Conservation (phyloP, 225 moss, liverwort and hornwort genomes). For the Marchantia paleacea region DNA sequence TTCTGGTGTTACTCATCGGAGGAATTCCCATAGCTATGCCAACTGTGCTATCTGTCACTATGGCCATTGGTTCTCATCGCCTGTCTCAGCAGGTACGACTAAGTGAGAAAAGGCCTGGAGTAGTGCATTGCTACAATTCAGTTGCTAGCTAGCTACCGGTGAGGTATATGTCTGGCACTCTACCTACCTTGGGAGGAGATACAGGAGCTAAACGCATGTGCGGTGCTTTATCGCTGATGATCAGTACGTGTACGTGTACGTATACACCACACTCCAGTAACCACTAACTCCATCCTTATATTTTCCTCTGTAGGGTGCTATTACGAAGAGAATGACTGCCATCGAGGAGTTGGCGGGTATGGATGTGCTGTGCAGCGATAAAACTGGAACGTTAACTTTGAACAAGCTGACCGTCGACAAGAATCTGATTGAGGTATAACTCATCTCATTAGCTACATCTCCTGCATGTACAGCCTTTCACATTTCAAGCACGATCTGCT, state of each 20-base stretch:
- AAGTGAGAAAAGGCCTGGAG: too few species aligned
- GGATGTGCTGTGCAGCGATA: constrained; percentile 63
- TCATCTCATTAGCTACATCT: too few species aligned
- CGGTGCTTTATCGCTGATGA: too few species aligned
- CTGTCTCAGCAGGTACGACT: not conserved
- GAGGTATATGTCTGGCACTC: too few species aligned
- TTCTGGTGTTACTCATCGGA: constrained; percentile 1
- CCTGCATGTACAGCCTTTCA: too few species aligned
- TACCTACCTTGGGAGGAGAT: too few species aligned
- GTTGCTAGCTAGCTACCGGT: too few species aligned
- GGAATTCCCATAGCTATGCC: constrained; percentile 16
- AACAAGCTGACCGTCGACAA: constrained; percentile 26
- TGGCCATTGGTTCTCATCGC: constrained; percentile 12
- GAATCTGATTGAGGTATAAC: constrained; percentile 21
- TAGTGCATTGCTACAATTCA: too few species aligned
- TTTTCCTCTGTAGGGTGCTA: constrained; percentile 45
- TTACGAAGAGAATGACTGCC: constrained; percentile 84
- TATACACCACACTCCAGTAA: too few species aligned
- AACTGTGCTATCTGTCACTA: constrained; percentile 7
- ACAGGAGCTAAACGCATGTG: too few species aligned
- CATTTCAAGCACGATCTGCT: too few species aligned
- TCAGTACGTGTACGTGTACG: too few species aligned
- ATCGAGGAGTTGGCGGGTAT: constrained; percentile 87
- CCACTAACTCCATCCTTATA: not conserved
- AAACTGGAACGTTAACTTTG: constrained; percentile 30